Evolutionary conservation across 2,329 filamentous ascomycete genomes (phyloP).

Genomic region (Fusarium annulatum): DNA sequence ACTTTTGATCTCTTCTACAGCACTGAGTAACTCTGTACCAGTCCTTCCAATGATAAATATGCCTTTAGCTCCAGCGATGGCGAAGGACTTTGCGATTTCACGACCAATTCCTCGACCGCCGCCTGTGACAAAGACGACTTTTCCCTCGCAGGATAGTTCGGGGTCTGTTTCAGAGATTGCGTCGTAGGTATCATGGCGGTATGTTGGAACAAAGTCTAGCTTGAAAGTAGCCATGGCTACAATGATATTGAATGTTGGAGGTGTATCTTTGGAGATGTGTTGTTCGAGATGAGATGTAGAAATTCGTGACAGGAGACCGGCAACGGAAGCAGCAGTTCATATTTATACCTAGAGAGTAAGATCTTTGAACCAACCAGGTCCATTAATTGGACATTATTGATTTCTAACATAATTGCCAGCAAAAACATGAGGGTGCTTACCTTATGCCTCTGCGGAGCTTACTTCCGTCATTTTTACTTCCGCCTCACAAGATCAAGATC

Average conservation of each 20-base stretch:
- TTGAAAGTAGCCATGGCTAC: not conserved
- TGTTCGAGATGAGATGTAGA: not conserved
- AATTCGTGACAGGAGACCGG: not conserved
- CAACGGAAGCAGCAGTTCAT: not conserved
- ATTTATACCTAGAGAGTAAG: not conserved
- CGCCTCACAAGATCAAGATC: not conserved
- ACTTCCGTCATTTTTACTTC: not conserved
- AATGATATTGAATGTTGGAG: too few relatives aligned
- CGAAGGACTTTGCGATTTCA: not conserved
- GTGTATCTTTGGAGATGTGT: not conserved
- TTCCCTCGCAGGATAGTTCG: not conserved
- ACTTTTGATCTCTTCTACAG: not conserved
- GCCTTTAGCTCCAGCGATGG: not conserved
- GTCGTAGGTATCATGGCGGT: not conserved
- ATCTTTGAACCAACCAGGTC: fast-evolving
- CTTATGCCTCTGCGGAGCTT: not conserved
- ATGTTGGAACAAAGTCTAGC: not conserved
- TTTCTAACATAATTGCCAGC: not conserved
- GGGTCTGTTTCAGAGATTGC: not conserved
- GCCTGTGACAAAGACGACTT: not conserved
- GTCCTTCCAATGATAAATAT: not conserved
- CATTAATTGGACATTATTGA: not conserved
- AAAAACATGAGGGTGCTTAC: not conserved
- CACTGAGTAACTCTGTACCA: not conserved
- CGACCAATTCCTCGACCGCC: not conserved